Conservation (phyloP, 108 stramenopile species). For the Cyclostephanos tholiformis region DNA sequence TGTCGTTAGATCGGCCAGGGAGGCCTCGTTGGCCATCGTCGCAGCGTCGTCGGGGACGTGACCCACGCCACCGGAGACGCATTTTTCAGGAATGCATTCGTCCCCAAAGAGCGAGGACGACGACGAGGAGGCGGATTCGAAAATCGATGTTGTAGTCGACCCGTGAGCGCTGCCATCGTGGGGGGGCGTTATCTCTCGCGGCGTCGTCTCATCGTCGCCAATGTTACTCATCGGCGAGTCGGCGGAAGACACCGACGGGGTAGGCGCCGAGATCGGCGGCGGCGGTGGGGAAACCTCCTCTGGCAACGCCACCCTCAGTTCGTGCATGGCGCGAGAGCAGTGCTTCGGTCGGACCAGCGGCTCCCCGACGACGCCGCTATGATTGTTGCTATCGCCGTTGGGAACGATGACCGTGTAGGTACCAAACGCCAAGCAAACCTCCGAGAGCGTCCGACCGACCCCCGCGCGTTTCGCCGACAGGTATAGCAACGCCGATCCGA, state of each 20-base stretch:
- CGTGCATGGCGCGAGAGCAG: conserved; percentile 44
- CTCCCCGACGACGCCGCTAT: conserved; percentile 7
- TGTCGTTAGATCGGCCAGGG: conserved; percentile 38
- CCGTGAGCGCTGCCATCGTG: background rate
- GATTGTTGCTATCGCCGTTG: background rate
- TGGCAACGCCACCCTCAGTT: conserved; percentile 30
- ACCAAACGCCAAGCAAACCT: conserved; percentile 44
- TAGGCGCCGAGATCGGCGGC: background rate
- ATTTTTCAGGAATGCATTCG: background rate
- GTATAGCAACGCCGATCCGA: conserved; percentile 34
- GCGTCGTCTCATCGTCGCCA: background rate
- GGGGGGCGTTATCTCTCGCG: background rate
- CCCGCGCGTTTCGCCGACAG: conserved; percentile 33
- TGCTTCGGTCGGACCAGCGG: conserved; percentile 41
- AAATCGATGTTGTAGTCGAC: too few species aligned
- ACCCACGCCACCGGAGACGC: background rate
- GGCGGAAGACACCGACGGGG: background rate
- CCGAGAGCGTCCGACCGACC: conserved; percentile 31
- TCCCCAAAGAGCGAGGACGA: background rate
- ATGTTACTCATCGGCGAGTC: background rate
- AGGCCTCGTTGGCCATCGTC: conserved; percentile 8
- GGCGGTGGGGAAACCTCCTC: conserved; percentile 4
- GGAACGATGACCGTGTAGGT: background rate
- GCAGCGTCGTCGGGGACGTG: too few species aligned
- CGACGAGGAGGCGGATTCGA: too few species aligned